phyloP scores from a whole-genome alignment of 2,329 filamentous ascomycete species.

The Ophiosphaerella narmari region DNA sequence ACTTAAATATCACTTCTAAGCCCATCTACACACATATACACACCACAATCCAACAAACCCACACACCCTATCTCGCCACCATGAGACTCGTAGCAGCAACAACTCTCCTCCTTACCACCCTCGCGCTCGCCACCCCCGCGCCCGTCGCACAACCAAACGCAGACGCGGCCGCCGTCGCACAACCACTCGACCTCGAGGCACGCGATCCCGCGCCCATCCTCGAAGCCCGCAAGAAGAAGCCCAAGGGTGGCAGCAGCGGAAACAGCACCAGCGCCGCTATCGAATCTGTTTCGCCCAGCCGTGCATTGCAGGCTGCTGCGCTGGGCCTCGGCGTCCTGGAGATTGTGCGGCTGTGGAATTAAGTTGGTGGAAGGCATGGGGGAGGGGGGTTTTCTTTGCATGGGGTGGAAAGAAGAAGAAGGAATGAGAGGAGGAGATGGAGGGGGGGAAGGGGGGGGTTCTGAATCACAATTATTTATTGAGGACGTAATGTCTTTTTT shows the following conservation, averaged over 20 bases:
- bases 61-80: slow-evolving; percentile 1
- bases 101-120: slow-evolving; percentile 28
- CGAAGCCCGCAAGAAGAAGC: slow-evolving; percentile 24
- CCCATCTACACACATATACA: no score
- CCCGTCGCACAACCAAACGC: slow-evolving; percentile 18
- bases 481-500: no score
- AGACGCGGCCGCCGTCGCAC: slow-evolving; percentile 7
- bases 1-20: no score
- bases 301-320: slow-evolving; percentile 28
- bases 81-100: slow-evolving; percentile 33
- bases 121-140: slow-evolving; percentile 35
- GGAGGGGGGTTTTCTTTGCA: no score
- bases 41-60: neutral
- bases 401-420: slow-evolving; percentile 2
- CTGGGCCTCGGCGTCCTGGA: slow-evolving; percentile 33
- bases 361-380: no score
- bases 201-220: slow-evolving; percentile 19
- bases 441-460: no score
- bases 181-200: slow-evolving; percentile 10
- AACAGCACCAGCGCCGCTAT: slow-evolving; percentile 26
- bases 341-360: slow-evolving; percentile 24
- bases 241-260: slow-evolving; percentile 9
- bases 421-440: slow-evolving; percentile 58
- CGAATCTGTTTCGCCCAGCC: slow-evolving; percentile 22
- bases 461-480: no score